A percentile compares a stretch with the other conserved stretches of the same genome.
These are phyloP conservation scores for Saturnispora zaruensis DNA, from an alignment of 805 yeast genomes.

Conservation along the genomic window DNA sequence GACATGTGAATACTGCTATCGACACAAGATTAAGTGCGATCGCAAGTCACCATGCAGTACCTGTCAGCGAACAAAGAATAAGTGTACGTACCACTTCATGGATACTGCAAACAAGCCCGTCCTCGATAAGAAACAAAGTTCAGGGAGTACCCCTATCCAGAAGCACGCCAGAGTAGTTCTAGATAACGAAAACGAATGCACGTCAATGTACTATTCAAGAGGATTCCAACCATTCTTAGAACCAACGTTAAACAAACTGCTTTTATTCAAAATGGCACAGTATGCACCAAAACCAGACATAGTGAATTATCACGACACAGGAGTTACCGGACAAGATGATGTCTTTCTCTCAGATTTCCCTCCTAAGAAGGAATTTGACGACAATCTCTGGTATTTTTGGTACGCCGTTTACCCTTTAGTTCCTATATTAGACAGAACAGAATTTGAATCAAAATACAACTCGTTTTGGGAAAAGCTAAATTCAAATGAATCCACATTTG, in stretches of 20 bases:
- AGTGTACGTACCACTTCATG: slow-evolving; percentile 12
- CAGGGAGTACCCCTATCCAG: not conserved
- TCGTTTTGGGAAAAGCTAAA: slow-evolving; percentile 11
- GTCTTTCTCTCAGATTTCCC: slow-evolving; percentile 10
- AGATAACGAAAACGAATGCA: not conserved
- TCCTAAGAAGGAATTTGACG: slow-evolving; percentile 9
- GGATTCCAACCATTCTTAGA: slow-evolving; percentile 12
- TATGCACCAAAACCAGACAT: not conserved
- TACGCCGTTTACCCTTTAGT: slow-evolving; percentile 12
- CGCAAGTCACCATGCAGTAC: slow-evolving; percentile 11
- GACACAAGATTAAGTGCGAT: slow-evolving; percentile 14
- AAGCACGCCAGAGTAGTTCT: not conserved
- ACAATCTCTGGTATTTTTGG: slow-evolving; percentile 11
- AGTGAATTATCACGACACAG: slow-evolving; percentile 5
- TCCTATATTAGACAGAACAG: slow-evolving; percentile 11
- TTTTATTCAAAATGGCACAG: slow-evolving; percentile 11
- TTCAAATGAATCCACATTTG: slow-evolving; percentile 6
- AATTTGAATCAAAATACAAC: not conserved
- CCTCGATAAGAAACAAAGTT: not conserved
- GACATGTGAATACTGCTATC: slow-evolving; percentile 15
- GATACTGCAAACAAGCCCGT: not conserved
- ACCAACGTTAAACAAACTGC: slow-evolving; percentile 6
- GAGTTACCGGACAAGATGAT: not conserved
- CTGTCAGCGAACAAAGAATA: slow-evolving; percentile 10
- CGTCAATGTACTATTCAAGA: slow-evolving; percentile 12